Percentiles rank a stretch among this genome's conserved stretches.
Conservation (phyloP, 805 yeast species). For the Pichia eremophila region DNA sequence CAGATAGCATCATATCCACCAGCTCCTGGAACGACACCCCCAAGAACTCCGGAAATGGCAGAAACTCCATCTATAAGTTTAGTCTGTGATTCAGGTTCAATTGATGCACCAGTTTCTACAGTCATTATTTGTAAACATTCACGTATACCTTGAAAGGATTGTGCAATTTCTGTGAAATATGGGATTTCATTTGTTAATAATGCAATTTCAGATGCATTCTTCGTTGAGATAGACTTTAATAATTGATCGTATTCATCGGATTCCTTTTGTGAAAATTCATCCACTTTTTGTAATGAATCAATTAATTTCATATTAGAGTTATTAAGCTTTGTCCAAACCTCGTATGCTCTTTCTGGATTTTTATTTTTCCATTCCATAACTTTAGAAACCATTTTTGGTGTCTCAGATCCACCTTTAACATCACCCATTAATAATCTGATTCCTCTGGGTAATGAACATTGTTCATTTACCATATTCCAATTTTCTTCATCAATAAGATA, state of each 20-base stretch:
- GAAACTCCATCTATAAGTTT: slow-evolving; percentile 50
- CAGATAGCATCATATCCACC: slow-evolving; percentile 96
- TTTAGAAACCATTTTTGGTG: slow-evolving; percentile 77
- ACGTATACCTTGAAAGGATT: slow-evolving; percentile 45
- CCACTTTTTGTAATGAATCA: slow-evolving; percentile 34
- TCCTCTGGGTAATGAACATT: slow-evolving; percentile 56
- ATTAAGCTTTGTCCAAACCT: slow-evolving; percentile 49
- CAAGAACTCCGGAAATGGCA: slow-evolving; percentile 62
- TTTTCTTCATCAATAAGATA: slow-evolving; percentile 31
- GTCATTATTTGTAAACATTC: slow-evolving; percentile 52
- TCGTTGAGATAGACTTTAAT: slow-evolving; percentile 14
- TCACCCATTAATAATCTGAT: slow-evolving; percentile 84
- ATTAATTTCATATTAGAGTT: slow-evolving; percentile 51
- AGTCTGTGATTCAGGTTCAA: slow-evolving; percentile 80
- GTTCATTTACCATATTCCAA: slow-evolving; percentile 57
- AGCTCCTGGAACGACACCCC: slow-evolving; percentile 98
- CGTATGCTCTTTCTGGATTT: slow-evolving; percentile 39
- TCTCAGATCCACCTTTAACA: slow-evolving; percentile 84
- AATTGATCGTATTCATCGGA: slow-evolving; percentile 28
- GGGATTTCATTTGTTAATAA: neutral
- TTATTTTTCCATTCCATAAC: slow-evolving; percentile 62
- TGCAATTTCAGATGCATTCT: slow-evolving; percentile 2
- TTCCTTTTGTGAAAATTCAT: slow-evolving; percentile 22
- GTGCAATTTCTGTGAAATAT: slow-evolving; percentile 18
- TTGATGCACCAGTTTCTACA: slow-evolving; percentile 61